Base-by-base conservation (phyloP, 805 yeast genomes). In the Candida ulmi region DNA sequence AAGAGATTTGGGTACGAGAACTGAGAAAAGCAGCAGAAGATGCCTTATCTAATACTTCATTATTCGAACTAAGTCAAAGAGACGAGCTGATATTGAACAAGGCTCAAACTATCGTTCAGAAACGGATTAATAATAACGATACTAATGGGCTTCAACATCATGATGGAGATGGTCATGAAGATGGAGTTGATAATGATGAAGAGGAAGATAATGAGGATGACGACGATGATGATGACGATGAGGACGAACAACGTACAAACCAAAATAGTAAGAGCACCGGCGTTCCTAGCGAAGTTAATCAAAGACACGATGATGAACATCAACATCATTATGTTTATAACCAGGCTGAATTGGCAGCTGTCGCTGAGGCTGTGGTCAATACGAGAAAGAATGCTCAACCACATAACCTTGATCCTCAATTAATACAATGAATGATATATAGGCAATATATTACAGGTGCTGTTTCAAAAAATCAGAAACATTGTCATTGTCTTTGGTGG, bases 1-100 rank as follows among this genome's bases (percentile, higher is more conserved):
- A 52, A 32, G 69, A 65, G n/a, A 57, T 69, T 29, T 73, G 78
- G 78, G 46, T 44, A 2, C 48, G 68, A 9, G 77, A 72, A 42
- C 62, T 67, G 44, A 51, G 74, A 28, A 45, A 54, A 11, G 68
- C 72, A 8, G 72, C 75, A 1, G 68, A 66, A 31, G 72, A 70
- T 11, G 64, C 74, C 0, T 46, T 73, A 11, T 68, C 68, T 3
- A 44, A 52, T 4, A 50, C 66, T 12, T 61, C 72, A 0, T 48
- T 72, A n/a, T 70, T 60, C 46, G 75, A 72, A 37, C 52, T 72
- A 44, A 66, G 66, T 1, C 54, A 63, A 6, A 54, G 73, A 30
- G 73, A 72, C 23, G 56, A 54, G 11, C 66, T 69, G 67, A 58
- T 71, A 5, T 19, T 45, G n/a, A 52, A 47, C 13, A 57, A 55